A percentile compares a stretch with the other conserved stretches of the same genome.
Conservation (phyloP, 495 filamentous ascomycete species). For the Oidiodendron maius region DNA sequence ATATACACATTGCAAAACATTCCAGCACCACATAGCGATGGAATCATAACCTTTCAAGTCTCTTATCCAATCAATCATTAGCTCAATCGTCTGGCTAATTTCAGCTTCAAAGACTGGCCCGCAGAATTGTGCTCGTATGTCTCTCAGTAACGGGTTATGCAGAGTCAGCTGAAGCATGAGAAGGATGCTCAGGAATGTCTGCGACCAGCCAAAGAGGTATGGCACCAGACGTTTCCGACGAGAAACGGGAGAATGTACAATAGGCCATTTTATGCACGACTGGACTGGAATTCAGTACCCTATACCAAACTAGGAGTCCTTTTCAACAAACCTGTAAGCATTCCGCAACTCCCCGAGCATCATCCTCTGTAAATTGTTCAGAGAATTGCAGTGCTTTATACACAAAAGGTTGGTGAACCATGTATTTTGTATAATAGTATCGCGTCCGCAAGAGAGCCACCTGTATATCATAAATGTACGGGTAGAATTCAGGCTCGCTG, state of each 20-base stretch:
- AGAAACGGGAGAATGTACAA: slow-evolving; percentile 50
- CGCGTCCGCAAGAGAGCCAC: slow-evolving; percentile 49
- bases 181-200: slow-evolving; percentile 51
- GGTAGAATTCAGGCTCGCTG: slow-evolving; percentile 32
- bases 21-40: slow-evolving; percentile 46
- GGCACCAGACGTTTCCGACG: slow-evolving; percentile 50
- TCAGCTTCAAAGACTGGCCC: slow-evolving; percentile 41
- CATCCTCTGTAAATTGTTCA: slow-evolving; percentile 44
- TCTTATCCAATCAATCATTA: slow-evolving; percentile 50
- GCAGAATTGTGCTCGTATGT: slow-evolving; percentile 36
- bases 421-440: slow-evolving; percentile 54
- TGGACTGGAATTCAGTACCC: slow-evolving; percentile 3
- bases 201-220: slow-evolving; percentile 52
- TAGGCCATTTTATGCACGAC: slow-evolving; percentile 47
- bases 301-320: not conserved
- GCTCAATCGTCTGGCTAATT: slow-evolving; percentile 34
- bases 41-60: slow-evolving; percentile 44
- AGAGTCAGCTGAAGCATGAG: slow-evolving; percentile 46
- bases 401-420: slow-evolving; percentile 52
- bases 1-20: slow-evolving; percentile 39
- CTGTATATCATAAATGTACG: slow-evolving; percentile 46
- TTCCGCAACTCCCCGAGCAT: slow-evolving; percentile 41
- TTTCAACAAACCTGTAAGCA: slow-evolving; percentile 35
- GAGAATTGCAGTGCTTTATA: slow-evolving; percentile 57
- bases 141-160: slow-evolving; percentile 38